These are phyloP conservation scores for Amaranthus hypochondriacus DNA, from an alignment of 148 eudicot species.

Conservation along the genomic window DNA sequence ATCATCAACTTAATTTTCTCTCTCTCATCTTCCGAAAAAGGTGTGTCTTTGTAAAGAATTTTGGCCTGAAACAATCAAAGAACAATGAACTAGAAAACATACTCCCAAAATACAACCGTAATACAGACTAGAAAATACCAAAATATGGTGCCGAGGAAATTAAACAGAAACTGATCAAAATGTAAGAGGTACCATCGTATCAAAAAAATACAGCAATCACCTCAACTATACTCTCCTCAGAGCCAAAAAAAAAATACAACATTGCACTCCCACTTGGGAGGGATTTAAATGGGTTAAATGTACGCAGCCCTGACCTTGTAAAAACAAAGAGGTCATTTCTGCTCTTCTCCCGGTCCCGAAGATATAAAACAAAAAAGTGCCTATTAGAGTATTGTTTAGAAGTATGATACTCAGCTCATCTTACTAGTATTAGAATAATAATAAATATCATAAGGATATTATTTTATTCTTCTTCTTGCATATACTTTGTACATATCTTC, in stretches of 20 bases:
- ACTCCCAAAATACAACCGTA: conserved; percentile 1
- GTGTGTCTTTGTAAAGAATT: conserved; percentile 72
- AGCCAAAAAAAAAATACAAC: too few relatives aligned
- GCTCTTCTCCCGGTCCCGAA: not conserved
- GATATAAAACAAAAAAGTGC: not conserved
- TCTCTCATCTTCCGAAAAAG: conserved; percentile 84
- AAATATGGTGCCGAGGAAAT: not conserved
- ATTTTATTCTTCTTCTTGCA: too few relatives aligned
- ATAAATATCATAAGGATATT: too few relatives aligned
- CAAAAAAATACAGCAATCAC: not conserved
- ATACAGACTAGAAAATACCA: not conserved
- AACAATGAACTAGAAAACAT: conserved; percentile 5
- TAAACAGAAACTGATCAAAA: not conserved
- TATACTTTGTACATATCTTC: too few relatives aligned
- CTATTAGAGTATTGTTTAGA: not conserved
- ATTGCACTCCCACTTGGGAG: too few relatives aligned
- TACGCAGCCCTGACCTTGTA: too few relatives aligned
- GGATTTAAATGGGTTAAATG: too few relatives aligned
- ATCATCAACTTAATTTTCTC: conserved; percentile 78
- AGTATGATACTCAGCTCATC: not conserved
- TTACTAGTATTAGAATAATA: not conserved
- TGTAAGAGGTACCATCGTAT: not conserved
- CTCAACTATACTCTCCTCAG: not conserved
- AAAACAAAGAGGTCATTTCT: too few relatives aligned
- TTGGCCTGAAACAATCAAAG: conserved; percentile 53